Evolutionary conservation across 2,329 filamentous ascomycete species (phyloP), one percentile per base, ranked within the genome.

Genomic region (Beauveria australis): DNA sequence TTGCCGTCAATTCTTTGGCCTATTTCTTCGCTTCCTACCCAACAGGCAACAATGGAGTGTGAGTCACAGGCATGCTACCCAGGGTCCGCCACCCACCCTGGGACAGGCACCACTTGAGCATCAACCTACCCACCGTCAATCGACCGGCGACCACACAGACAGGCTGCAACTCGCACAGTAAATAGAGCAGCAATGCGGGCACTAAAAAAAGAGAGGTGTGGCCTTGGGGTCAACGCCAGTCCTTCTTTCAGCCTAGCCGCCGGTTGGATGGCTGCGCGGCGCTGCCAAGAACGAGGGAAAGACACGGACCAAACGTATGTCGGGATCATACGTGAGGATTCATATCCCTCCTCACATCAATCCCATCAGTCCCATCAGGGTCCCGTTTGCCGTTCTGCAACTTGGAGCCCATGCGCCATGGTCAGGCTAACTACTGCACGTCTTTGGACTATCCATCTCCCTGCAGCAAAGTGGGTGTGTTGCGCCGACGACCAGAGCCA

Each of bases 381-480:
- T 57, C 54, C 43, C 52, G 18, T 33, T 33, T 57, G 44, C 43
- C 52, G 18, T 33, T 33, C 10, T 33, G 30, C 30, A 53, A 51
- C 30, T 33, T 33, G 12, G 24, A 47, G 37, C 41, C 53, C 40
- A 49, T 26, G 48, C 28, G n/a, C 53, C 37, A 28, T 46, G 41
- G 8, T 46, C 16, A 47, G 40, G 40, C 53, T n/a, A n/a, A n/a
- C n/a, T 46, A 46, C 53, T 57, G 54, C 54, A 49, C 43, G 54
- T 57, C 54, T 41, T 40, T 49, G 54, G 54, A 14, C n/a, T 33
- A 57, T 40, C 44, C 54, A 57, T 57, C 28, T n/a, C 54, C 28
- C 54, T 57, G 54, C 54, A 57, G 43, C 43, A 26, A 18, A 44
- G 54, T 47, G 54, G 44, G 43, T 57, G 44, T 48, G 54, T 57